Conservation (phyloP, 495 filamentous ascomycete species). For the Friedmanniomyces simplex region DNA sequence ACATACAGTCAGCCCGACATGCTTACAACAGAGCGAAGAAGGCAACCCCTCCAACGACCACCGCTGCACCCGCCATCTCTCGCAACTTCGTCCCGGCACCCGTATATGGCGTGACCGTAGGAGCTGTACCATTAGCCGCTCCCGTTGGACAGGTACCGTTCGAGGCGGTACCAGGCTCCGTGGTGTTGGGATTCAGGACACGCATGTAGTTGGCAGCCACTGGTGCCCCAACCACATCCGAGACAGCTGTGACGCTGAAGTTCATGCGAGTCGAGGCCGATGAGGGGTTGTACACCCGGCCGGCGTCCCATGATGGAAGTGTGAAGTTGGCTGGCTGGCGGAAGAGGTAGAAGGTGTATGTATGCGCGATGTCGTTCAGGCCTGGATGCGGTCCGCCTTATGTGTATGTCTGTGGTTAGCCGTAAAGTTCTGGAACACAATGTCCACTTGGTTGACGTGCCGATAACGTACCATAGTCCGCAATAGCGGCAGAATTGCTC, state of each 20-base stretch:
- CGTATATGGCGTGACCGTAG: background rate
- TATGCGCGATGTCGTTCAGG: conserved; percentile 5
- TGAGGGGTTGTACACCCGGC: background rate
- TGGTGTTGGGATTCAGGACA: background rate
- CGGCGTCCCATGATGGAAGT: conserved; percentile 2
- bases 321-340: conserved; percentile 3
- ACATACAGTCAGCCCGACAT: too few relatives aligned
- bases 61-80: background rate
- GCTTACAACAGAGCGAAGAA: background rate
- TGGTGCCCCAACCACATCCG: background rate
- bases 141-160: conserved; percentile 1
- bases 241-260: background rate
- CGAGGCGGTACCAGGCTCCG: background rate
- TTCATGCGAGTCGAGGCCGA: conserved; percentile 1
- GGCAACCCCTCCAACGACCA: background rate
- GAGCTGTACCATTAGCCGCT: background rate
- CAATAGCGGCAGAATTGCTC: background rate
- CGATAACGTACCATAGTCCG: background rate
- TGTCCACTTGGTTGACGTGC: too few relatives aligned
- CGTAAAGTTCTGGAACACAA: too few relatives aligned
- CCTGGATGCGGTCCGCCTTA: background rate
- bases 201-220: conserved; percentile 6
- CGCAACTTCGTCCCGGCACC: background rate
- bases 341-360: conserved; percentile 7
- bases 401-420: too few relatives aligned